Base-by-base conservation (phyloP, 2,329 filamentous ascomycete genomes). In the Ploettnerulaceae sp. region DNA sequence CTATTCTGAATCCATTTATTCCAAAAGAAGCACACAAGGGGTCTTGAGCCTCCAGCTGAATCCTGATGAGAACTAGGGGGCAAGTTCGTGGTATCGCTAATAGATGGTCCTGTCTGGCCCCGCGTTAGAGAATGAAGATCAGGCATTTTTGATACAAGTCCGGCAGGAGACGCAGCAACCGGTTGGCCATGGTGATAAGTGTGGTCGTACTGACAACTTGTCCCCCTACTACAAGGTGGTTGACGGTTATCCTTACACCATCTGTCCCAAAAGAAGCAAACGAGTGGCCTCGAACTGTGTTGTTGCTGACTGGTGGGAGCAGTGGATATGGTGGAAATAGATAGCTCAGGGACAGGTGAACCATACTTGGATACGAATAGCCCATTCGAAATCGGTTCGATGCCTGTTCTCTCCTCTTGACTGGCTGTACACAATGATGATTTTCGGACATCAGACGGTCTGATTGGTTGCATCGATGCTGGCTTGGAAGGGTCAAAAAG, bases 401-500 rank as follows among this genome's bases (percentile, higher is more conserved):
- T 28, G 11, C 22, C 32, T 47, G 8, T 12, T 20, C 7, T 3
- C 14, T 9, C n/a, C n/a, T n/a, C 26, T n/a, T 8, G 26, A n/a
- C 14, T 29, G 26, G 26, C 11, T 29, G 26, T 29, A n/a, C 31
- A 15, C n/a, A 14, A 33, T 12, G 31, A 20, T 7, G 25, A 17
- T 21, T 53, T 57, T 4, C 51, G 42, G 17, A 59, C 6, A 24
- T 22, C 32, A 20, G 39, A 38, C 11, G 54, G 53, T 18, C 45
- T 48, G 15, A 61, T 36, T 17, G 47, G 45, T 22, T 51, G 35
- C 4, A 57, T 14, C 4, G 47, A 35, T 14, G 33, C 32, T 12
- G 45, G 46, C 15, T 53, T 48, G 9, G 55, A 48, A 11, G 59
- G 56, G 20, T 59, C 46, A 18, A 56, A 56, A 1, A 63, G 62